These are phyloP conservation scores for Brassica cretica DNA, from an alignment of 345 rosid genomes.

Conservation along the genomic window DNA sequence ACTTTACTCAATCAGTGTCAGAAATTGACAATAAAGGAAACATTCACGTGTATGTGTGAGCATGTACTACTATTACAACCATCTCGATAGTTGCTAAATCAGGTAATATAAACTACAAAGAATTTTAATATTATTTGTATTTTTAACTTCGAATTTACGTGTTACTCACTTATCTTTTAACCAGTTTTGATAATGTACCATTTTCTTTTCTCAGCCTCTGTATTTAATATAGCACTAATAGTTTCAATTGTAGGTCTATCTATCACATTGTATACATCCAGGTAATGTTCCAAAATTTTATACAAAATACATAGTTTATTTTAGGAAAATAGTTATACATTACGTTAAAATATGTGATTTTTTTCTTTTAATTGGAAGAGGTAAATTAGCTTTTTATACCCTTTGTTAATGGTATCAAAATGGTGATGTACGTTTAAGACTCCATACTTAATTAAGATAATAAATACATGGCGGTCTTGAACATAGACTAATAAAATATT, in stretches of 20 bases:
- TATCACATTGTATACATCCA: not conserved
- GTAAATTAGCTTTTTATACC: not conserved
- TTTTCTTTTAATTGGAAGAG: not conserved
- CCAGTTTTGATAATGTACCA: slow-evolving; percentile 1
- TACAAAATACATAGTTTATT: not conserved
- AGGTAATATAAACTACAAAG: not conserved
- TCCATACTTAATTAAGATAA: not conserved
- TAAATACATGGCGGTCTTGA: too few relatives aligned
- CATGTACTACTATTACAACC: slow-evolving; percentile 15
- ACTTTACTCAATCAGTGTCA: not conserved
- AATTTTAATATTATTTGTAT: not conserved
- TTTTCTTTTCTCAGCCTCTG: slow-evolving; percentile 14
- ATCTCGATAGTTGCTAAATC: slow-evolving; percentile 23
- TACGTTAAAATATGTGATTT: not conserved
- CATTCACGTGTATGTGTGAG: slow-evolving; percentile 37
- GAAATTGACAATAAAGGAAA: slow-evolving; percentile 29
- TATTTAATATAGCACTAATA: slow-evolving; percentile 12
- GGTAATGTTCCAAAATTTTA: not conserved
- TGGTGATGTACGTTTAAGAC: not conserved
- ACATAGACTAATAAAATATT: too few relatives aligned
- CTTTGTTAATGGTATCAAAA: not conserved
- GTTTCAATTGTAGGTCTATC: slow-evolving; percentile 9
- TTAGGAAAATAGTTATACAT: not conserved
- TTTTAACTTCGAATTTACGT: not conserved
- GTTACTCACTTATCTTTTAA: not conserved